Conservation (phyloP, 2,329 filamentous ascomycete species). For the Colletotrichum shisoi region DNA sequence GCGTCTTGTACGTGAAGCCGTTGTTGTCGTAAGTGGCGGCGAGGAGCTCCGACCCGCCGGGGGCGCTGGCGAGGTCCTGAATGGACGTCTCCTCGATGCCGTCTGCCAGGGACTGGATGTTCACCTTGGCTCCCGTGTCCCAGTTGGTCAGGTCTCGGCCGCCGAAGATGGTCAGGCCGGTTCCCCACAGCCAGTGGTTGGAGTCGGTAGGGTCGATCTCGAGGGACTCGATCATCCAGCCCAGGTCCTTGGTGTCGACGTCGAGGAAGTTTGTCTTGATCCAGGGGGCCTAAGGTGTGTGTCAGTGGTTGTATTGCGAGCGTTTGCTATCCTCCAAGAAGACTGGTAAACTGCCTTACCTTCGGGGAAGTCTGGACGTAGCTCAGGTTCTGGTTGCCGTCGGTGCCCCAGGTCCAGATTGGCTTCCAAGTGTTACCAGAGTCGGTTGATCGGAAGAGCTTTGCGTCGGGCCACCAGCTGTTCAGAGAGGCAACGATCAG, state of each 20-base stretch:
- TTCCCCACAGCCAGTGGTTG: conserved; percentile 68
- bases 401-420: conserved; percentile 61
- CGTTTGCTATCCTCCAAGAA: no score
- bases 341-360: background rate
- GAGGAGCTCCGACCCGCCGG: conserved; percentile 61
- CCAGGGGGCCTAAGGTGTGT: conserved; percentile 56
- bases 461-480: conserved; percentile 67
- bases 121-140: conserved; percentile 54
- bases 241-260: conserved; percentile 58
- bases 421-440: conserved; percentile 63
- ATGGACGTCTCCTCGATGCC: conserved; percentile 65
- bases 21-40: conserved; percentile 61
- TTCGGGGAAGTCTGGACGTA: conserved; percentile 57
- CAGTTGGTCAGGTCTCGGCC: conserved; percentile 63
- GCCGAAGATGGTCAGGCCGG: conserved; percentile 62
- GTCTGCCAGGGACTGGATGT: conserved; percentile 60
- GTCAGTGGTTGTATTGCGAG: background rate
- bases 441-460: conserved; percentile 64
- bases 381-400: conserved; percentile 56
- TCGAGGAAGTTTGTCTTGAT: conserved; percentile 60
- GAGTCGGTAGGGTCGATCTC: conserved; percentile 67
- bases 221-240: conserved; percentile 69
- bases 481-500: conserved; percentile 65
- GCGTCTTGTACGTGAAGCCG: conserved; percentile 58
- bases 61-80: conserved; percentile 58